Evolutionary conservation across 2,329 filamentous ascomycete genomes (phyloP), one percentile per base, ranked within the genome.

Genomic region (Penicillium glabrum): DNA sequence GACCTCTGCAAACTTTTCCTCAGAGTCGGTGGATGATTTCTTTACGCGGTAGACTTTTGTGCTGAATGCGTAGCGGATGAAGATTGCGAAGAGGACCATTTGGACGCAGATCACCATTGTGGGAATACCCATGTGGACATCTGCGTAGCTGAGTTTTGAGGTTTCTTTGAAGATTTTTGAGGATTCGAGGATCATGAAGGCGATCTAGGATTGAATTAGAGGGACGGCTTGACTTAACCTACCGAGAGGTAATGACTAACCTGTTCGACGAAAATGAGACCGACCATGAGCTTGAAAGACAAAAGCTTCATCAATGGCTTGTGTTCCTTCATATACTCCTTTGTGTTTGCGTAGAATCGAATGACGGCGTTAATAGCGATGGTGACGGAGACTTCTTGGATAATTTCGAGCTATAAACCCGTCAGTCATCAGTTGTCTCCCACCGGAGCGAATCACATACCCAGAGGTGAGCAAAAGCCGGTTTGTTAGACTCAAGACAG

Each of bases 381-480:
- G 1, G 43, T 23, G 3, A 67, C 49, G 1, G 69, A 70, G n/a
- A 68, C 24, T 19, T 49, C 53, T 24, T 46, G 46, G 37, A 66
- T 56, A 24, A 69, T 53, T 5, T 58, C 49, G 10, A 63, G 53
- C 61, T 63, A 13, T 27, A 23, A 19, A 24, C 10, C 4, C 16
- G 45, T 49, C 16, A 58, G 39, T 39, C 10, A 23, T 19, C 9
- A 23, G 6, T 16, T 27, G 2, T 47, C 33, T 29, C 3, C 6
- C 21, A 16, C 14, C 4, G 1, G 2, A 31, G 19, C 3, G 7
- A n/a, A 23, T 29, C 5, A 54, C 62, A 8, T 60, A 73, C 69
- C 72, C 73, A 76, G n/a, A 75, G 57, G 54, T 76, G 71, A 26
- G 71, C 71, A 61, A 74, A 76, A 45, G 73, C 63, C 2, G 64